A percentile compares a stretch with the other conserved stretches of the same genome.
Evolutionary conservation across 2,329 filamentous ascomycete species (phyloP).

Genomic region (Colletotrichum sojae): DNA sequence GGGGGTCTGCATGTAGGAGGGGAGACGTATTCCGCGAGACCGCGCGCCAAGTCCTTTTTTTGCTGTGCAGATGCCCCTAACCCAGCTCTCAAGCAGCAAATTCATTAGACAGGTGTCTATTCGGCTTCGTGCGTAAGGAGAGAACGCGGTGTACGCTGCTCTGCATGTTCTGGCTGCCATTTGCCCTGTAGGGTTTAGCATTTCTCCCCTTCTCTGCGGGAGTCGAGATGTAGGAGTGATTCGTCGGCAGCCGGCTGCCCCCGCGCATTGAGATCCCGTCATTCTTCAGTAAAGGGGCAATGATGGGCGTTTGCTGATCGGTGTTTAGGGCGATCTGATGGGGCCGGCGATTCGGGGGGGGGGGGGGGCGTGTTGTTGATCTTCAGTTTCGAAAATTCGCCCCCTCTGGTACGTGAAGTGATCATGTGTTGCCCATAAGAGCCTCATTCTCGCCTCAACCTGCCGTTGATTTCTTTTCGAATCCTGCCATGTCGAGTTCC

Average conservation of each 20-base stretch:
- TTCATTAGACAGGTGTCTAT: too few relatives aligned
- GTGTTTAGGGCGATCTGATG: not conserved
- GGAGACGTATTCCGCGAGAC: not conserved
- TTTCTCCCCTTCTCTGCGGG: too few relatives aligned
- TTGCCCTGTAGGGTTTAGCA: too few relatives aligned
- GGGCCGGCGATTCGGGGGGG: not conserved
- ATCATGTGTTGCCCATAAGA: not conserved
- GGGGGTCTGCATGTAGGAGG: not conserved
- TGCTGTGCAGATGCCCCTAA: not conserved
- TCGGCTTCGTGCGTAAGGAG: too few relatives aligned
- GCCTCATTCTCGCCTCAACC: not conserved
- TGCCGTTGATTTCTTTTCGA: not conserved
- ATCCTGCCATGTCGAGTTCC: too few relatives aligned
- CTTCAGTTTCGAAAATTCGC: not conserved
- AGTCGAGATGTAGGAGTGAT: too few relatives aligned
- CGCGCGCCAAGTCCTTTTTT: not conserved
- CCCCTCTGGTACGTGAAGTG: not conserved
- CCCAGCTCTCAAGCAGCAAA: too few relatives aligned
- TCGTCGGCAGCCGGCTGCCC: too few relatives aligned
- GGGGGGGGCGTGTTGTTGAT: too few relatives aligned
- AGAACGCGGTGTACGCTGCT: too few relatives aligned
- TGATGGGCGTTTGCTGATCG: conserved; percentile 1
- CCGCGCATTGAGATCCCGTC: not conserved
- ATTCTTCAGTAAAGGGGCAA: conserved; percentile 8
- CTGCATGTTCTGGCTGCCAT: too few relatives aligned